Conservation (phyloP, 306 rosid species). For the Dalbergia cultrata region DNA sequence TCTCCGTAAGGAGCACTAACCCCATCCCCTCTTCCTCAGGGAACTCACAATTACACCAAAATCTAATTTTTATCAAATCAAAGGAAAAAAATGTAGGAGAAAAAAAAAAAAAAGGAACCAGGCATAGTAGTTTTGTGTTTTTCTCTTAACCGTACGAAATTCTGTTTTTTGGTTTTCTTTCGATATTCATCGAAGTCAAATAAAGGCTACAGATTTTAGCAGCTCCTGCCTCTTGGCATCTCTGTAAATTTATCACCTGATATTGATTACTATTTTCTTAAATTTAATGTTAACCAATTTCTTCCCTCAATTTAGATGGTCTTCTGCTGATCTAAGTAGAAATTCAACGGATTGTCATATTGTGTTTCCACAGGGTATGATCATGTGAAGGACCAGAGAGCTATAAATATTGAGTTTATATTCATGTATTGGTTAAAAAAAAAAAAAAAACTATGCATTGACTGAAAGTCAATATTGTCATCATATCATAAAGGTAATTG, state of each 20-base stretch:
- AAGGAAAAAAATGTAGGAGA: slow-evolving; percentile 19
- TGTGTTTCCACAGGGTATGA: background rate
- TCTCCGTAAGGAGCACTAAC: slow-evolving; percentile 87
- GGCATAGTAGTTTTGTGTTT: slow-evolving; percentile 47
- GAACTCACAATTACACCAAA: slow-evolving; percentile 66
- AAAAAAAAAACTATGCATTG: too few relatives aligned
- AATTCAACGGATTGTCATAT: background rate
- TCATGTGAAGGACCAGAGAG: too few relatives aligned
- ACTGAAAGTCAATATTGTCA: too few relatives aligned
- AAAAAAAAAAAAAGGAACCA: slow-evolving; percentile 18
- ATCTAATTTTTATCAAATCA: slow-evolving; percentile 57
- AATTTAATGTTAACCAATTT: slow-evolving; percentile 44
- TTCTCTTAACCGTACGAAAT: slow-evolving; percentile 16
- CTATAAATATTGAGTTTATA: too few relatives aligned
- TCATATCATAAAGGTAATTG: too few relatives aligned
- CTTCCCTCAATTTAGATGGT: background rate
- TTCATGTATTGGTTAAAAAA: too few relatives aligned
- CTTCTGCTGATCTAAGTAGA: background rate
- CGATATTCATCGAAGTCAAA: slow-evolving; percentile 55
- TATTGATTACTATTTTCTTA: slow-evolving; percentile 31
- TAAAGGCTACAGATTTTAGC: slow-evolving; percentile 64
- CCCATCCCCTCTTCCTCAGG: slow-evolving; percentile 57
- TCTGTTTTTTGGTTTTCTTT: slow-evolving; percentile 39
- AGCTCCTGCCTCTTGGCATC: slow-evolving; percentile 54
- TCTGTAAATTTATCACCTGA: slow-evolving; percentile 51